These are phyloP conservation scores for Mucor ambiguus DNA, from an alignment of 371 early-diverging fungal genomes.

Conservation along the genomic window DNA sequence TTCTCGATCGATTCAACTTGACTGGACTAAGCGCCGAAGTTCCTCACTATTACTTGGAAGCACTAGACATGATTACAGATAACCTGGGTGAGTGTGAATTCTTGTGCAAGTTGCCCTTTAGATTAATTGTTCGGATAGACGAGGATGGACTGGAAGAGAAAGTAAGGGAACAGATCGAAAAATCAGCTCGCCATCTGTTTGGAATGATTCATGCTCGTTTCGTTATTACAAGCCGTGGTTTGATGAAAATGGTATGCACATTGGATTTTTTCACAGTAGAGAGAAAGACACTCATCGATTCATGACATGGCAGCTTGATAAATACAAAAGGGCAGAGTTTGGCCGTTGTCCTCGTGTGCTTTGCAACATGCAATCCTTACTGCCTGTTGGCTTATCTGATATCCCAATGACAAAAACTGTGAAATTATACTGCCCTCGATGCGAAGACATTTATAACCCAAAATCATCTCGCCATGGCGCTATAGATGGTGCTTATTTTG, in stretches of 20 bases:
- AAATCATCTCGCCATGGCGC: slow-evolving; percentile 76
- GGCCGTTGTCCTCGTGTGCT: slow-evolving; percentile 95
- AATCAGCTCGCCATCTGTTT: slow-evolving; percentile 85
- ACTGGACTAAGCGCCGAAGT: slow-evolving; percentile 88
- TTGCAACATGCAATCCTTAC: slow-evolving; percentile 81
- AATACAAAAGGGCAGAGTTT: slow-evolving; percentile 88
- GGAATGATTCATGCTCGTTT: slow-evolving; percentile 94
- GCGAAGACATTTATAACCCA: slow-evolving; percentile 95
- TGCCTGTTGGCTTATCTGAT: slow-evolving; percentile 94
- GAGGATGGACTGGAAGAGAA: slow-evolving; percentile 71
- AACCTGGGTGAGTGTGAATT: too few species aligned
- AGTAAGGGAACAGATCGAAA: slow-evolving; percentile 72
- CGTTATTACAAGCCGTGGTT: slow-evolving; percentile 86
- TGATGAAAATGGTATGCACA: slow-evolving; percentile 77
- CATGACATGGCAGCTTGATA: slow-evolving; percentile 62
- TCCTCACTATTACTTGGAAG: slow-evolving; percentile 76
- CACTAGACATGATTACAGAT: slow-evolving; percentile 94
- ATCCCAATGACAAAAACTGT: slow-evolving; percentile 80
- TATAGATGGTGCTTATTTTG: slow-evolving; percentile 98
- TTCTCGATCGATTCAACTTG: slow-evolving; percentile 95
- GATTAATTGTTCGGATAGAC: too few species aligned
- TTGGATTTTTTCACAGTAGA: not conserved
- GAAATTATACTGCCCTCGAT: slow-evolving; percentile 91
- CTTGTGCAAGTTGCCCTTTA: too few species aligned
- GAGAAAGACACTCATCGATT: not conserved